These are phyloP conservation scores for Polyplosphaeria fusca DNA, from an alignment of 495 filamentous ascomycete species.

Conservation along the genomic window DNA sequence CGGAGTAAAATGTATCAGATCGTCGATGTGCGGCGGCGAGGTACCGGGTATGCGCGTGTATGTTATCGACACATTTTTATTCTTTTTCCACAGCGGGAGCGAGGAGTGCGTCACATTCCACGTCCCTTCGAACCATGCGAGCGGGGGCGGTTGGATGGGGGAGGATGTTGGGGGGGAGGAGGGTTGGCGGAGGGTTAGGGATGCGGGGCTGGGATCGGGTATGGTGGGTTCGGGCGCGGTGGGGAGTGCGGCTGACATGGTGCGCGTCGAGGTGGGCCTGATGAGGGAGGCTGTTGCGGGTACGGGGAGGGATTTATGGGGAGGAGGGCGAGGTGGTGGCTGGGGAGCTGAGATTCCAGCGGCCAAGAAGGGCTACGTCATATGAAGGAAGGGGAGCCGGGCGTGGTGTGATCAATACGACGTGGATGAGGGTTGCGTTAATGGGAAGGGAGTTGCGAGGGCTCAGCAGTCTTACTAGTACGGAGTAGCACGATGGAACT, in stretches of 20 bases:
- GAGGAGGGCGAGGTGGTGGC: background rate
- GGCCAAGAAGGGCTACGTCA: conserved; percentile 25
- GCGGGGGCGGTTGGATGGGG: conserved; percentile 46
- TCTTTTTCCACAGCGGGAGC: conserved; percentile 68
- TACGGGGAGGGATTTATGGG: background rate
- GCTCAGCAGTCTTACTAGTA: too few relatives aligned
- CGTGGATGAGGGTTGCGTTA: too few relatives aligned
- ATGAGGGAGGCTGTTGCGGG: background rate
- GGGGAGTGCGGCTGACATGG: background rate
- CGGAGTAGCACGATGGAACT: too few relatives aligned
- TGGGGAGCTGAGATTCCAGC: background rate
- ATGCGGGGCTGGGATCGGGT: background rate
- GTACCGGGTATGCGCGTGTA: conserved; percentile 49
- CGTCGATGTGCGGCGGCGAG: conserved; percentile 52
- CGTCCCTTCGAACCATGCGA: conserved; percentile 60
- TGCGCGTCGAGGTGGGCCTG: background rate
- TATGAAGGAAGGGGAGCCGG: too few relatives aligned
- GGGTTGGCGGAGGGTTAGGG: conserved; percentile 15
- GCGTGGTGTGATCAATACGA: too few relatives aligned
- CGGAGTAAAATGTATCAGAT: conserved; percentile 63
- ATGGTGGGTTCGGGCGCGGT: background rate
- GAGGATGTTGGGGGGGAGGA: conserved; percentile 33
- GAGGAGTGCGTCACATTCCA: conserved; percentile 77
- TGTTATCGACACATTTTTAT: conserved; percentile 71
- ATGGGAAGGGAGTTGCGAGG: too few relatives aligned